Percentiles rank a stretch among this genome's conserved stretches.
phyloP scores from a whole-genome alignment of 169 alveolate species.

The Plasmodium sp. region DNA sequence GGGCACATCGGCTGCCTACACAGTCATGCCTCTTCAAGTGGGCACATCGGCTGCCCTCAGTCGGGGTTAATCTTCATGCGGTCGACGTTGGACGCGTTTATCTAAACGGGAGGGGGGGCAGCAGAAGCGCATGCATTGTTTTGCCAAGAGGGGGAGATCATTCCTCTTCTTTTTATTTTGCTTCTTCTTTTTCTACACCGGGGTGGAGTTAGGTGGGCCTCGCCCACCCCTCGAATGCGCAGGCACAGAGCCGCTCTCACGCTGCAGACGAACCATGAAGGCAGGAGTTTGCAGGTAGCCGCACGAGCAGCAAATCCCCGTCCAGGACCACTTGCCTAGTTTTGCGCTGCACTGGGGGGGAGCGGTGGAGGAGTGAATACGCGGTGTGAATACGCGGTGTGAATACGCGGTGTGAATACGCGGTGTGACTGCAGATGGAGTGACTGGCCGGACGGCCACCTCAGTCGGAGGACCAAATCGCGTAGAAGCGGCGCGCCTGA shows the following conservation, averaged over 20 bases:
- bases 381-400: too few relatives aligned
- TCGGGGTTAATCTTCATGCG: not conserved
- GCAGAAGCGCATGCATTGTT: not conserved
- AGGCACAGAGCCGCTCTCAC: not conserved
- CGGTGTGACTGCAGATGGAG: not conserved
- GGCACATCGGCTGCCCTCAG: not conserved
- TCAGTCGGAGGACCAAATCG: not conserved
- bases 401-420: not conserved
- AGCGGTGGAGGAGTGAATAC: not conserved
- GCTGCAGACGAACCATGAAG: constrained; percentile 26
- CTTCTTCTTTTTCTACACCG: not conserved
- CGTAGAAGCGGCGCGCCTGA: not conserved
- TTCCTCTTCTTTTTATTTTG: not conserved
- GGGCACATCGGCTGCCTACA: not conserved
- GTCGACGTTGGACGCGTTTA: not conserved
- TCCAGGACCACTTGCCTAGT: constrained; percentile 73
- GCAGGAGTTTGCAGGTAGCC: constrained; percentile 68
- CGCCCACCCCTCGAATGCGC: not conserved
- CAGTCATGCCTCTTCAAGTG: not conserved
- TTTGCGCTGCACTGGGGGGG: constrained; percentile 40
- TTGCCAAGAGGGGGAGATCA: not conserved
- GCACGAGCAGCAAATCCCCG: constrained; percentile 70
- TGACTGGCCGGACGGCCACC: not conserved
- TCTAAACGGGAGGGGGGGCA: not conserved
- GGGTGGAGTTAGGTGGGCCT: not conserved